Percentiles rank a stretch among this genome's conserved stretches.
Evolutionary conservation across 257 asterid genomes (phyloP).

Genomic region (Nicotiana attenuata): DNA sequence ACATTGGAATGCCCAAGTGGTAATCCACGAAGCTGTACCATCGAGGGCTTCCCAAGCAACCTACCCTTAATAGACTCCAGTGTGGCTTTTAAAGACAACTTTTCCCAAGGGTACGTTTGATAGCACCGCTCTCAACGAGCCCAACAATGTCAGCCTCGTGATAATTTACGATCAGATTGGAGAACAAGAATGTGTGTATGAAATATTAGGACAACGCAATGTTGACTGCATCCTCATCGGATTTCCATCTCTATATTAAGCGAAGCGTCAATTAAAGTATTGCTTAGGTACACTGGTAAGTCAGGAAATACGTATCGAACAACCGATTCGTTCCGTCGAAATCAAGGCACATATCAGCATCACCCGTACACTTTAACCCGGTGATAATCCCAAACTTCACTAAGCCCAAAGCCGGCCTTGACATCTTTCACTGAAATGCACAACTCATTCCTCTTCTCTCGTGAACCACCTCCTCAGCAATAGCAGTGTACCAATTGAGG

Average conservation of each 20-base stretch:
- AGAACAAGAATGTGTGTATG: constrained; percentile 7
- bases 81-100: constrained; percentile 8
- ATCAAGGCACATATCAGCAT: background rate
- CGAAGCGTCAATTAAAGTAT: constrained; percentile 7
- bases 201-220: constrained; percentile 7
- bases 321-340: background rate
- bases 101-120: constrained; percentile 4
- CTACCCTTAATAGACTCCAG: background rate
- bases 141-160: background rate
- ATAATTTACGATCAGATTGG: background rate
- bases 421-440: background rate
- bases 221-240: constrained; percentile 4
- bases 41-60: constrained; percentile 4
- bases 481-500: background rate
- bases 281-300: constrained; percentile 2
- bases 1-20: constrained; percentile 8
- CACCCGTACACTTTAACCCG: constrained; percentile 7
- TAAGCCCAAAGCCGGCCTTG: constrained; percentile 4
- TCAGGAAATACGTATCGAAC: constrained; percentile 1
- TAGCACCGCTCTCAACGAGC: background rate
- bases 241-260: background rate
- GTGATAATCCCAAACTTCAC: constrained; percentile 5
- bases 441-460: background rate
- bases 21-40: constrained; percentile 11
- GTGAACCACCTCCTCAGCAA: constrained; percentile 2